These are phyloP conservation scores for Leptomonas pyrrhocoris DNA, from an alignment of 208 protist genomes.

Conservation along the genomic window DNA sequence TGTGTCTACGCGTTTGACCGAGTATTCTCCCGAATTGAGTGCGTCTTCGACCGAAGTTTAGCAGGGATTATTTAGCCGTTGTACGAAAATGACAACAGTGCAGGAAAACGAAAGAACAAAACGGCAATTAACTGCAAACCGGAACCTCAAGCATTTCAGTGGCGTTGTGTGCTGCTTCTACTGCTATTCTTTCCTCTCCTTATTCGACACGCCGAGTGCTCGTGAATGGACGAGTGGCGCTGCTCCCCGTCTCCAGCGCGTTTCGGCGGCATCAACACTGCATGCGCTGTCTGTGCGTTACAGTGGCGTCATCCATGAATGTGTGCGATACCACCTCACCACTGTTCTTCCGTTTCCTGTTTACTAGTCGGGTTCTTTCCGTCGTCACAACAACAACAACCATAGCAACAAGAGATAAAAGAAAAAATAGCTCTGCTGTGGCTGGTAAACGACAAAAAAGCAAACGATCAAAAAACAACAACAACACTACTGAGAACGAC, in stretches of 20 bases:
- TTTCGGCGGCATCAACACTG: too few species aligned
- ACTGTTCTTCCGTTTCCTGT: background rate
- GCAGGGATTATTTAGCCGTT: background rate
- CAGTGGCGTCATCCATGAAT: too few species aligned
- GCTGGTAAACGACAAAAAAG: background rate
- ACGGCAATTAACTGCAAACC: too few species aligned
- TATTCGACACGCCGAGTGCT: background rate
- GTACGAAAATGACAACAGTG: background rate
- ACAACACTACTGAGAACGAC: background rate
- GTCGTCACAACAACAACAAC: background rate
- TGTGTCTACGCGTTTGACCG: conserved; percentile 7
- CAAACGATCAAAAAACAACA: background rate
- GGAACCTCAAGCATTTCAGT: too few species aligned
- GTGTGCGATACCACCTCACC: too few species aligned
- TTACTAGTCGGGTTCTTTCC: background rate
- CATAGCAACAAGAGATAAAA: background rate
- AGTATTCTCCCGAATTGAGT: background rate
- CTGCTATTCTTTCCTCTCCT: background rate
- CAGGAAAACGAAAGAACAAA: background rate
- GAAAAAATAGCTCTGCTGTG: background rate
- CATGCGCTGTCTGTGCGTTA: too few species aligned
- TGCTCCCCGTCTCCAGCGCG: too few species aligned
- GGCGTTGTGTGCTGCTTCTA: too few species aligned
- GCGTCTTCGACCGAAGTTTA: too few species aligned
- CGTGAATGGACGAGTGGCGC: too few species aligned